Base-by-base conservation (phyloP, 352 stramenopile genomes). In the Blastocystis sp. region DNA sequence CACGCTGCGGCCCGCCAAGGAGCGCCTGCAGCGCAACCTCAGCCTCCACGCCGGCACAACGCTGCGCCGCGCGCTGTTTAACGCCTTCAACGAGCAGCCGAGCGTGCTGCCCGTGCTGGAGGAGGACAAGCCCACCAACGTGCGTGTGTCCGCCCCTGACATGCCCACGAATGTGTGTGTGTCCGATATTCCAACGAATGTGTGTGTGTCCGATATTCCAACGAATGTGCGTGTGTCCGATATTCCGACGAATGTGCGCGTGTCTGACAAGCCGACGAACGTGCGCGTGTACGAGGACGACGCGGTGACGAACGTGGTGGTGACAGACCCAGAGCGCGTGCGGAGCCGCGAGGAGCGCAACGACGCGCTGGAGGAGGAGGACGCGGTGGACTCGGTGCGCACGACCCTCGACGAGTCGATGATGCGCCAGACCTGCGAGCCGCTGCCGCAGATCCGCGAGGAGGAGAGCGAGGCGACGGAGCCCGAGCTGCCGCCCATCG, bases 11-110 rank as follows among this genome's bases (percentile, higher is more conserved):
- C 21, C 64, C 40, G 64, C 64, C 11, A 43, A 54, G 64, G 43
- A 43, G 7, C 64, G 64, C 28, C 17, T 45, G 6, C 40, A 43
- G 1, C n/a, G 24, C n/a, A 43, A 45, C 24, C 3, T 74, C 17
- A 9, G 21, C 3, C 64, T 42, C 17, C n/a, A n/a, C 40, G n/a
- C 24, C 28, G 45, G 45, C 28, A 28, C 21, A 1, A 74, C 64
- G 17, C 64, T 74, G 24, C 34, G 19, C 1, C 64, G 40, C 64
- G 43, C 24, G 17, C 28, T 74, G 7, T 74, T 74, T 11, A 74
- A 74, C 64, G 43, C 45, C 21, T 9, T 74, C 10, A 74, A 74
- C 64, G 64, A 74, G 28, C 64, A 74, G 17, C 64, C 64, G 7
- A 34, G 34, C 28, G 34, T n/a, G 24, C 17, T 9, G 28, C 24